A percentile compares a stretch with the other conserved stretches of the same genome.
Conservation (phyloP, 306 rosid species). For the Cucumis cinereus region DNA sequence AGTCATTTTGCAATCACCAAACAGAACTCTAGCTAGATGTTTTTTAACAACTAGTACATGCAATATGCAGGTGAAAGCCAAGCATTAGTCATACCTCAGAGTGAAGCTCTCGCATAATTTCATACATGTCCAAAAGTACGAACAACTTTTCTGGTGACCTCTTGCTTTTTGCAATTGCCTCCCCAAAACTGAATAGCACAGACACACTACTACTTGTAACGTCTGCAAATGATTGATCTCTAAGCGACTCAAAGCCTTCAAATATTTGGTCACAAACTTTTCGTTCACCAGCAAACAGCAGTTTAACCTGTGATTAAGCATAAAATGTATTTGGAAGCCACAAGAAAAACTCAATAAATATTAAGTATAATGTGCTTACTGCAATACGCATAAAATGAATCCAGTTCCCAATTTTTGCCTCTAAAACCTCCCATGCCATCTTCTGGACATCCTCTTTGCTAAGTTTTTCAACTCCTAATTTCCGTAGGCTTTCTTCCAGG, state of each 20-base stretch:
- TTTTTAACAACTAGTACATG: background rate
- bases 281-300: slow-evolving; percentile 90
- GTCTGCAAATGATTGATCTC: slow-evolving; percentile 86
- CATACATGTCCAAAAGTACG: slow-evolving; percentile 95
- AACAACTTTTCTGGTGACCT: slow-evolving; percentile 93
- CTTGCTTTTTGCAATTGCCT: slow-evolving; percentile 93
- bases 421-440: slow-evolving; percentile 95
- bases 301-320: slow-evolving; percentile 56
- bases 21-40: background rate
- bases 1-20: background rate
- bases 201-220: slow-evolving; percentile 84
- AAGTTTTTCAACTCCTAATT: slow-evolving; percentile 91
- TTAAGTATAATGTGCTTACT: slow-evolving; percentile 28
- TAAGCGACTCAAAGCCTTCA: slow-evolving; percentile 71
- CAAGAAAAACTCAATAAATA: background rate
- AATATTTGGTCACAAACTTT: slow-evolving; percentile 83
- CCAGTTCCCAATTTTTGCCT: slow-evolving; percentile 99
- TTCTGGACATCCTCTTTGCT: slow-evolving; percentile 94
- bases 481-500: slow-evolving; percentile 83
- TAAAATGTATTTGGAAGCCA: slow-evolving; percentile 3
- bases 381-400: slow-evolving; percentile 98
- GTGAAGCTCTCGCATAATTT: slow-evolving; percentile 94
- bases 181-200: slow-evolving; percentile 85
- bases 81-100: slow-evolving; percentile 47
- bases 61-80: background rate